phyloP scores from a whole-genome alignment of 345 rosid species.

The Angophora floribunda region DNA sequence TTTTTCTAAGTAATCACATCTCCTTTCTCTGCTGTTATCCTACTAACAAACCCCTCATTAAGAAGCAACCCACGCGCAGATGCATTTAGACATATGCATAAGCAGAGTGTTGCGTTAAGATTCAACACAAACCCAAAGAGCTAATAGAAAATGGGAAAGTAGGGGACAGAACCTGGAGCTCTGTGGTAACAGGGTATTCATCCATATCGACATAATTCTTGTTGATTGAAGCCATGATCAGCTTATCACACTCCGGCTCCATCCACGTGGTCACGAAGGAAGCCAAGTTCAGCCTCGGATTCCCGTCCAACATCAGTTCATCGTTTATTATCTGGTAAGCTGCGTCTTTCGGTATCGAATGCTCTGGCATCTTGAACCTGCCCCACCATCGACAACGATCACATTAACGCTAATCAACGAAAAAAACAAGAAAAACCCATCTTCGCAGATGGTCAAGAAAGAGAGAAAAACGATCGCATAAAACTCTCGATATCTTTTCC shows the following conservation, averaged over 20 bases:
- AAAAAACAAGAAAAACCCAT: neutral
- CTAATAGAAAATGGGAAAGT: neutral
- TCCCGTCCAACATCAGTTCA: slow-evolving; percentile 45
- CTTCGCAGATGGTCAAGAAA: neutral
- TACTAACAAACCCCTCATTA: neutral
- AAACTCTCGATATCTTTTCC: neutral
- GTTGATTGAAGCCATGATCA: slow-evolving; percentile 37
- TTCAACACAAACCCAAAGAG: neutral
- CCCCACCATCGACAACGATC: neutral
- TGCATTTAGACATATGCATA: neutral
- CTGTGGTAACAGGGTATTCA: slow-evolving; percentile 42
- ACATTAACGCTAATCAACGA: neutral
- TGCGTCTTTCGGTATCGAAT: slow-evolving; percentile 37
- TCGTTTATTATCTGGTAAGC: slow-evolving; percentile 38
- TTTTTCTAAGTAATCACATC: neutral
- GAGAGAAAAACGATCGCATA: neutral
- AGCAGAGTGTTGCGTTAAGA: neutral
- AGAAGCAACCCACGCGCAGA: neutral
- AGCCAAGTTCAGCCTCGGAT: slow-evolving; percentile 41
- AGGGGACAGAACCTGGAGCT: slow-evolving; percentile 29
- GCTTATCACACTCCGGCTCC: slow-evolving; percentile 49
- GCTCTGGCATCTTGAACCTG: slow-evolving; percentile 39
- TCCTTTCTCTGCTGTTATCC: neutral
- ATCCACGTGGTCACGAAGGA: slow-evolving; percentile 48
- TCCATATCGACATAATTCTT: slow-evolving; percentile 25